Base-by-base conservation (phyloP, 2,329 filamentous ascomycete genomes). In the Arthrobotrys pseudoclavata region DNA sequence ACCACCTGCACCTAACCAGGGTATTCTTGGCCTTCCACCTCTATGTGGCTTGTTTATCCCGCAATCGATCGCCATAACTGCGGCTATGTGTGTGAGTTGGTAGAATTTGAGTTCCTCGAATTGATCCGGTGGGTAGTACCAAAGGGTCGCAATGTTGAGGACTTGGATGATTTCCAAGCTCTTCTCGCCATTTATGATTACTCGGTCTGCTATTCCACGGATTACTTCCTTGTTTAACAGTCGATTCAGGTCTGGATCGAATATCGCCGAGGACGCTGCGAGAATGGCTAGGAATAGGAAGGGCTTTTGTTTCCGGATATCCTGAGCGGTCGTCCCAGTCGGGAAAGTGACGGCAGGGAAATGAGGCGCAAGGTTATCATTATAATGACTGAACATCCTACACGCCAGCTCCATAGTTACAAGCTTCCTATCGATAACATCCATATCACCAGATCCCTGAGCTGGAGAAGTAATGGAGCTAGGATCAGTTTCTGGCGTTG, bases 321-420 rank as follows among this genome's bases (percentile, higher is more conserved):
- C 77, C 9, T 69, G 57, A 4, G 79, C 79, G 0, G 79, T 81
- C 18, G 80, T 81, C 3, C 76, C 79, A 0, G 63, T 31, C 3
- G 81, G 64, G 42, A 82, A 81, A 18, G 81, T 79, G 22, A 82
- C 79, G 0, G 76, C 77, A 4, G 81, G 81, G 52, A 82, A 80
- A 47, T 81, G 72, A 5, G 77, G 80, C 2, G 79, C 71, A 69
- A 82, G 80, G n/a, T 81, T 72, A 26, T 80, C 69, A 47, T 81
- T 76, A 67, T 81, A 82, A 62, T 76, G 80, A 45, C 79, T 75
- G 42, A 82, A 82, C 50, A 90, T 85, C 20, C 84, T 85, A n/a
- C 85, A 84, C 0, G 88, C 89, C 2, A 84, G 83, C 4, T 87
- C 85, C 3, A 85, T 83, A 69, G 85, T 85, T 78, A 91, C 84